Evolutionary conservation across 2,329 filamentous ascomycete species (phyloP).

Genomic region (Beauveria sp.): DNA sequence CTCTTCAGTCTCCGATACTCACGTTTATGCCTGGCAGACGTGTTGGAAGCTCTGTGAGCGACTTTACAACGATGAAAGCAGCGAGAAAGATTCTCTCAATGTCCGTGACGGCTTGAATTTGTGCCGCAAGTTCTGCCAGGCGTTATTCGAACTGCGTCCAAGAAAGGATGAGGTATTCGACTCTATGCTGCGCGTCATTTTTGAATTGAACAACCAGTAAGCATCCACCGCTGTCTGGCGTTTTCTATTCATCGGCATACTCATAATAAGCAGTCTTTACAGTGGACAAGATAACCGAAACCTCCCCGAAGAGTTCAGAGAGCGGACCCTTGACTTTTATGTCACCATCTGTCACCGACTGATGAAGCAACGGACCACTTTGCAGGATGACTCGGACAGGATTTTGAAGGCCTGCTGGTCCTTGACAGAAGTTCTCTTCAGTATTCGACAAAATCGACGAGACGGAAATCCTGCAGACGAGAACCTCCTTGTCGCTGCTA

Average conservation of each 20-base stretch:
- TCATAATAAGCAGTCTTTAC: slow-evolving; percentile 53
- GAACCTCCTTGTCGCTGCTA: slow-evolving; percentile 52
- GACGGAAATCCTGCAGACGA: slow-evolving; percentile 70
- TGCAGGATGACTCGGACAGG: slow-evolving; percentile 76
- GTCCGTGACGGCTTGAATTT: slow-evolving; percentile 73
- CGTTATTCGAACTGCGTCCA: slow-evolving; percentile 77
- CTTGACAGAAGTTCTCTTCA: slow-evolving; percentile 88
- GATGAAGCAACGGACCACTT: slow-evolving; percentile 84
- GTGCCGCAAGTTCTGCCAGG: slow-evolving; percentile 86
- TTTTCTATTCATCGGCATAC: not conserved
- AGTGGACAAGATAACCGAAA: slow-evolving; percentile 76
- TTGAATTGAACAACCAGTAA: slow-evolving; percentile 88
- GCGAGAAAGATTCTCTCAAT: slow-evolving; percentile 57
- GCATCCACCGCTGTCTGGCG: slow-evolving; percentile 18
- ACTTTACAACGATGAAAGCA: slow-evolving; percentile 73
- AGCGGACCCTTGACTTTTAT: slow-evolving; percentile 89
- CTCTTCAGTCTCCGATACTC: slow-evolving; percentile 51
- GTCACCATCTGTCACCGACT: slow-evolving; percentile 86
- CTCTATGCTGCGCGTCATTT: slow-evolving; percentile 83
- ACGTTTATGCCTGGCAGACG: slow-evolving; percentile 85
- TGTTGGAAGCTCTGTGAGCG: slow-evolving; percentile 92
- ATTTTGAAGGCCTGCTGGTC: slow-evolving; percentile 83
- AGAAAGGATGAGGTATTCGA: slow-evolving; percentile 73
- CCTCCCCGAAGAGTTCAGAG: slow-evolving; percentile 78
- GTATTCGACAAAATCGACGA: slow-evolving; percentile 70